Conservation (phyloP, 768 basidiomycete species). For the Rhizopogon sp. region DNA sequence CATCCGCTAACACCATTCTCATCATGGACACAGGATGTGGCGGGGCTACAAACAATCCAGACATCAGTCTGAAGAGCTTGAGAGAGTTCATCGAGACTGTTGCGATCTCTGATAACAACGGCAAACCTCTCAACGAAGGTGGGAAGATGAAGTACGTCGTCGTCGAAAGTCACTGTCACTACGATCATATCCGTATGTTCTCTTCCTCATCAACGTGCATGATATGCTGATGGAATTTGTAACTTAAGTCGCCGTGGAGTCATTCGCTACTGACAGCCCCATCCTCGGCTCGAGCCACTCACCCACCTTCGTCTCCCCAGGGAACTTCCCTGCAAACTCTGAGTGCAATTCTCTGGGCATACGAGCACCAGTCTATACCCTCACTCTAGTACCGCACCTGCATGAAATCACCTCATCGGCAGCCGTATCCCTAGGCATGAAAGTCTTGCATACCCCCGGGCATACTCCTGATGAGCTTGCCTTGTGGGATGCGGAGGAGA, state of each 20-base stretch:
- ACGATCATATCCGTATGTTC: conserved; percentile 52
- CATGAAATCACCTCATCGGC: conserved; percentile 24
- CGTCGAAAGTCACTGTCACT: conserved; percentile 50
- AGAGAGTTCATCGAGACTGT: conserved; percentile 47
- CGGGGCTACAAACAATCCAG: conserved; percentile 36
- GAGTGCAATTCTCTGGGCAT: conserved; percentile 40
- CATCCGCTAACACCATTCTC: conserved; percentile 35
- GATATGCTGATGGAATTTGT: background rate
- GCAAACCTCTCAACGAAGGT: conserved; percentile 37
- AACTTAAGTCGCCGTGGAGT: conserved; percentile 42
- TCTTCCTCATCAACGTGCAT: background rate
- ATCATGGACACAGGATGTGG: conserved; percentile 55
- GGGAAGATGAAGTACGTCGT: conserved; percentile 41
- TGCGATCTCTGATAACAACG: conserved; percentile 35
- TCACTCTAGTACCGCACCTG: conserved; percentile 40
- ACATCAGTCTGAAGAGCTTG: conserved; percentile 37
- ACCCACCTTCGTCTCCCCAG: conserved; percentile 37
- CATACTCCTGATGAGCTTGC: conserved; percentile 59
- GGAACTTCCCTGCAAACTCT: conserved; percentile 39
- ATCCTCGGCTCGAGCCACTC: conserved; percentile 46
- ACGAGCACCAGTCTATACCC: conserved; percentile 39
- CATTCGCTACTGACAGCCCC: conserved; percentile 41
- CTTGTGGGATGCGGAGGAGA: conserved; percentile 43
- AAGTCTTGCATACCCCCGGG: conserved; percentile 50
- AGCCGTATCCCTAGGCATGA: conserved; percentile 29